Base-by-base conservation (phyloP, 768 basidiomycete species). In the Amanita jacksonii region DNA sequence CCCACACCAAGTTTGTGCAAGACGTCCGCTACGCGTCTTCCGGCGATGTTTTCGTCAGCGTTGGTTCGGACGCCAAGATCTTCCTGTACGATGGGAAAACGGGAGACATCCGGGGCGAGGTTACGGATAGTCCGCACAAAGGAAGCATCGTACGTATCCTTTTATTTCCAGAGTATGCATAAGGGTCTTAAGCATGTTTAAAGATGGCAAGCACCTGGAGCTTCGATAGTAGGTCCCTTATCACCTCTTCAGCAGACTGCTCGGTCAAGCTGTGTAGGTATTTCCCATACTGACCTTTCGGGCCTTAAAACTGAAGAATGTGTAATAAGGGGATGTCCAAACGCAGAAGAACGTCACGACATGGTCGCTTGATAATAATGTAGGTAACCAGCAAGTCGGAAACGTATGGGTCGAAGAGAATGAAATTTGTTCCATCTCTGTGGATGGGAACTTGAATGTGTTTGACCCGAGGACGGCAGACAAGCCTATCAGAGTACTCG, bases 61-160 rank as follows among this genome's bases (percentile, higher is more conserved):
- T 87, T 27, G 94, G 90, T 16, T 85, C 87, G 4, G 94, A 98
- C 59, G 74, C 71, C 23, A 94, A 84, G 65, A 63, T 86, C 16
- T 86, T 96, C 66, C 54, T 97, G 9, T 94, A 93, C 57, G 88
- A 93, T 45, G 94, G 94, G 20, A 85, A 85, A 60, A 81, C 77
- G 1, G 93, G 92, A 1, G 87, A 94, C 20, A 79, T 78, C 3
- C 50, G 83, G 16, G 72, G 68, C 13, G 87, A 89, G 52, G 56
- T 92, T 40, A 70, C 72, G 9, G 80, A 83, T 44, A 73, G 58
- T 49, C 73, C 76, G 3, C 87, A 91, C 59, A 79, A 74, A 55
- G 87, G 86, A 35, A 80, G 73, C 52, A 77, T 86, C 45, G 86
- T 88, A 59, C 52, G 84, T 72, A 12, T 41, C 12, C 31, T 2